phyloP scores from a whole-genome alignment of 495 filamentous ascomycete species.

The Staphylotrichum tortipilum region DNA sequence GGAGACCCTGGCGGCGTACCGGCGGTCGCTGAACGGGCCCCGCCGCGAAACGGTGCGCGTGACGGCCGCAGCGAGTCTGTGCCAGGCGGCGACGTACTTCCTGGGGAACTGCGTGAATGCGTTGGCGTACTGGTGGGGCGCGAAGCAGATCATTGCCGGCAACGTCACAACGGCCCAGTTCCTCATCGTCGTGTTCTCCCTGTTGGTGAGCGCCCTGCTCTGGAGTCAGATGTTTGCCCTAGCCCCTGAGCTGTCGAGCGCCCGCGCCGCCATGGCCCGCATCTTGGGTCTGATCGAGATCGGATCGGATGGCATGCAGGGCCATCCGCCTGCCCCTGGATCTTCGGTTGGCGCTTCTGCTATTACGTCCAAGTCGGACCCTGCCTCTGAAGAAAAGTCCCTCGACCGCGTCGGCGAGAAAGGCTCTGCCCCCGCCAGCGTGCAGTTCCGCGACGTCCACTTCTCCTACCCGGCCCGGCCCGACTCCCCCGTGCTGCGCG shows the following conservation, averaged over 20 bases:
- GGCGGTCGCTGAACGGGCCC: slow-evolving; percentile 10
- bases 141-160: slow-evolving; percentile 53
- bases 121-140: slow-evolving; percentile 71
- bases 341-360: not conserved
- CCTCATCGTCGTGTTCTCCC: slow-evolving; percentile 64
- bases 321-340: not conserved
- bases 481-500: slow-evolving; percentile 39
- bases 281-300: slow-evolving; percentile 16
- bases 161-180: slow-evolving; percentile 67
- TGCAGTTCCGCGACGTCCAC: slow-evolving; percentile 47
- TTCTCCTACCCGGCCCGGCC: slow-evolving; percentile 55
- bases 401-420: slow-evolving; percentile 10
- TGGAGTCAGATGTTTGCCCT: slow-evolving; percentile 29
- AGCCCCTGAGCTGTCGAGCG: slow-evolving; percentile 26
- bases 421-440: slow-evolving; percentile 51
- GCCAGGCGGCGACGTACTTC: slow-evolving; percentile 70
- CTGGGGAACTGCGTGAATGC: slow-evolving; percentile 71
- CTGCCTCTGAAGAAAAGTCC: slow-evolving; percentile 9
- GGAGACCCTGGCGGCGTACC: slow-evolving; percentile 64
- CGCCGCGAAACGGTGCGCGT: slow-evolving; percentile 12
- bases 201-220: slow-evolving; percentile 26
- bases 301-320: slow-evolving; percentile 10
- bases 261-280: slow-evolving; percentile 15
- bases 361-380: not conserved
- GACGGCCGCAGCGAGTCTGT: slow-evolving; percentile 19